These are phyloP conservation scores for Trichoderma sp. DNA, from an alignment of 2,329 filamentous ascomycete species.

Conservation along the genomic window DNA sequence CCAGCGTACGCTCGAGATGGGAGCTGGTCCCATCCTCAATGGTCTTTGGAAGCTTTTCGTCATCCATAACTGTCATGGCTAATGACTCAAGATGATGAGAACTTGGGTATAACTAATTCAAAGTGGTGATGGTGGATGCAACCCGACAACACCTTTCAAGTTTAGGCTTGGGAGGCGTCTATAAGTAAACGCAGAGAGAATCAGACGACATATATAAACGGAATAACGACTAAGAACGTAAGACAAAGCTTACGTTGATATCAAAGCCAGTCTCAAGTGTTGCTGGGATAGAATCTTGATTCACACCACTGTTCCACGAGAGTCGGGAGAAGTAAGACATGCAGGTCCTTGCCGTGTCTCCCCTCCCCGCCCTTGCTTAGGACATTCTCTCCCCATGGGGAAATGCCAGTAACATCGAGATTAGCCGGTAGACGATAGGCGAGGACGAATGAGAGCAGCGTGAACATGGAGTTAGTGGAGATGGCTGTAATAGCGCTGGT, in stretches of 20 bases:
- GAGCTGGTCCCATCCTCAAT: constrained; percentile 1
- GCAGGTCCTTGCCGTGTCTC: neutral
- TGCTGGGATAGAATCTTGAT: neutral
- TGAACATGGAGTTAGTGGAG: neutral
- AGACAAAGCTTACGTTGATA: neutral
- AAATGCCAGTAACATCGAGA: neutral
- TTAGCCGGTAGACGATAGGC: constrained; percentile 11
- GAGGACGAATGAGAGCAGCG: neutral
- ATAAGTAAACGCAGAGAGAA: neutral
- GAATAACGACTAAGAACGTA: neutral
- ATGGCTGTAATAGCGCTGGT: neutral
- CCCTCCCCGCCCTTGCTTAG: constrained; percentile 5
- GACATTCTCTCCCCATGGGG: neutral
- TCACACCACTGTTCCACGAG: neutral
- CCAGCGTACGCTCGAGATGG: neutral
- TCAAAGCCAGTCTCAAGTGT: neutral
- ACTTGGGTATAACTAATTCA: neutral
- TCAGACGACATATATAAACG: neutral
- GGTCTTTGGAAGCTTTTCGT: constrained; percentile 4
- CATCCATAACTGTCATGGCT: neutral
- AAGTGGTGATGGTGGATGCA: neutral
- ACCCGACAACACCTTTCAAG: neutral
- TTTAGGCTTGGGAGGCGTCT: neutral
- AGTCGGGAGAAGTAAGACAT: neutral
- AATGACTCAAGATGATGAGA: neutral